Base-by-base conservation (phyloP, 345 rosid species). In the Geranium brycei region DNA sequence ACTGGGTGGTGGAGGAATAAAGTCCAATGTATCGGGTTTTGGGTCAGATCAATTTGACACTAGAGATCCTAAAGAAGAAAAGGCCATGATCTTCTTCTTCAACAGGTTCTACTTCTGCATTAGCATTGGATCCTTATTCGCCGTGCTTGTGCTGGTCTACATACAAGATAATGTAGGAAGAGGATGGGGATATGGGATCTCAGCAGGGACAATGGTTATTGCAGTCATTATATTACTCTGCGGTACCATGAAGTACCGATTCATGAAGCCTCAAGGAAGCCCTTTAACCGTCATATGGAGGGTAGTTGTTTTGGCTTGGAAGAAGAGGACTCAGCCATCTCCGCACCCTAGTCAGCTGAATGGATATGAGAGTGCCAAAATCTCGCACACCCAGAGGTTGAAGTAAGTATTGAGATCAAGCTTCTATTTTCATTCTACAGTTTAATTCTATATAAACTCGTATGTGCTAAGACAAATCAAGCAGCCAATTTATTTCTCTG, bases 171-270 rank as follows among this genome's bases (percentile, higher is more conserved):
- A 91, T 28, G 78, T 91, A 1, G 98, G 95, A 62, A 81, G 98
- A 81, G 96, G 96, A 15, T 87, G 91, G 89, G 98, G 96, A 3
- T 91, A 91, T 65, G 98, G 98, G 5, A 81, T 87, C 59, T 87
- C 95, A 0, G 96, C 95, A 3, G 96, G 76, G 59, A 82, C 98
- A 17, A 85, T 91, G 91, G 80, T 80, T 57, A 60, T 88, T 7
- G 95, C 87, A 0, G 87, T 85, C 0, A 72, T 68, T 4, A 73
- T 91, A 19, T 69, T 91, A 72, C 76, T 91, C 1, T 32, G 71
- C 0, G 98, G 96, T 23, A 91, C 85, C 2, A 73, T 53, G 23
- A 59, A 60, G 76, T 91, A 91, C 77, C 85, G 98, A 61, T 87
- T 76, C 76, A 87, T 70, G 82, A 84, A 76, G 74, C 87, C 95